Evolutionary conservation across 352 stramenopile species (phyloP), one percentile per base, ranked within the genome.

Genomic region (Phytophthora europaea): DNA sequence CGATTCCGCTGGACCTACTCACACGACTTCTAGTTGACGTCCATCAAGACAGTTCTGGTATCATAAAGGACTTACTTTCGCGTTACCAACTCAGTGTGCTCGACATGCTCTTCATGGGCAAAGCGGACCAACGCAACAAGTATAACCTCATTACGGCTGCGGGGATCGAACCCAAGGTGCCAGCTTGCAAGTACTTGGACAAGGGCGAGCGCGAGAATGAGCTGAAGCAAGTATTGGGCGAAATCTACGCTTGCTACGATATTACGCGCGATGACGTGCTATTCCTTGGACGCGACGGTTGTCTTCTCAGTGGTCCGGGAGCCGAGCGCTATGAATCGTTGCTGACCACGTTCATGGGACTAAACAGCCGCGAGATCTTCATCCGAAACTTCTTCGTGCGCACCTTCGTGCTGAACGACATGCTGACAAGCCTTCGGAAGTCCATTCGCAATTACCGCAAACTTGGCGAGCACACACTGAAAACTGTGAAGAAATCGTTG

Each of bases 181-280:
- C 94, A 38, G 97, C 97, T 7, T 96, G 96, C 73, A 98, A 99
- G 78, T 99, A 99, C 76, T 94, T 99, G 75, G 95, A 99, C 77
- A 98, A 98, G 61, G 96, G 96, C 43, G 95, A 99, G 59, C 98
- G 98, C 34, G 97, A 99, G 70, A 99, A 99, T 76, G 97, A 99
- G 70, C 87, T 99, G 4, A 99, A 99, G 80, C 93, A 98, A 76
- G 90, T 98, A 10, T 84, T 99, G 9, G 97, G 97, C 18, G 96
- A 99, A 75, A 98, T 98, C 58, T 94, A 97, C 80, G 95, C 94
- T 8, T 97, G 94, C 38, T 99, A 99, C 70, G 97, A 99, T 67
- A 98, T 99, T 63, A 98, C 85, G 26, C 93, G 98, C 56, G 94
- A 99, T 67, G 97, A 99, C 74, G 94, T 98, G 23, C 80, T 99